Evolutionary conservation across 345 rosid genomes (phyloP).

Genomic region (Populus pruinosa): DNA sequence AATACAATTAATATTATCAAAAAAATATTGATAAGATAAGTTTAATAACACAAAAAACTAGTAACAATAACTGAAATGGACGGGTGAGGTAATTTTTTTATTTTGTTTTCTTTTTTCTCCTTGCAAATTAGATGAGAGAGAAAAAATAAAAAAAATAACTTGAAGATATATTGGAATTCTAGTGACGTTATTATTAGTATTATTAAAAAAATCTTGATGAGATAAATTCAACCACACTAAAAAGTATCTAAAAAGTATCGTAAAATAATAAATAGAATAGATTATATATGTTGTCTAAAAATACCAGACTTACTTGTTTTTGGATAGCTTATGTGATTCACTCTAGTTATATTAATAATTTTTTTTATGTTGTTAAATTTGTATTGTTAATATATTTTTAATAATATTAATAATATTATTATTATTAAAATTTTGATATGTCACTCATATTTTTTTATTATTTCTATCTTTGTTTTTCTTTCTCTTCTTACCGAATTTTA

Average conservation of each 20-base stretch:
- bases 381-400: too few relatives aligned
- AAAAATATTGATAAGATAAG: fast-evolving
- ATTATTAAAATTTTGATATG: too few relatives aligned
- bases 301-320: fast-evolving
- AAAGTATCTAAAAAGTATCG: too few relatives aligned
- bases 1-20: fast-evolving
- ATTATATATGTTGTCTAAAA: fast-evolving
- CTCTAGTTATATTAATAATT: fast-evolving
- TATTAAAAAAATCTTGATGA: too few relatives aligned
- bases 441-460: too few relatives aligned
- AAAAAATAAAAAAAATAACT: too few relatives aligned
- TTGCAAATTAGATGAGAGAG: too few relatives aligned
- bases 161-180: fast-evolving
- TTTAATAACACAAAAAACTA: too few relatives aligned
- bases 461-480: too few relatives aligned
- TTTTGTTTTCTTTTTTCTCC: fast-evolving
- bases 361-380: too few relatives aligned
- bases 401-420: fast-evolving
- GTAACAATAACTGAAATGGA: too few relatives aligned
- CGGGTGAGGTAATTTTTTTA: too few relatives aligned
- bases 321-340: fast-evolving
- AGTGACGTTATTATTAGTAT: fast-evolving
- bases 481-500: fast-evolving
- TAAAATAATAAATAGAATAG: fast-evolving
- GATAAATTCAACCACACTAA: fast-evolving